Conservation (phyloP, 2,329 filamentous ascomycete genomes). For the Lecanoromycetidae sp. region DNA sequence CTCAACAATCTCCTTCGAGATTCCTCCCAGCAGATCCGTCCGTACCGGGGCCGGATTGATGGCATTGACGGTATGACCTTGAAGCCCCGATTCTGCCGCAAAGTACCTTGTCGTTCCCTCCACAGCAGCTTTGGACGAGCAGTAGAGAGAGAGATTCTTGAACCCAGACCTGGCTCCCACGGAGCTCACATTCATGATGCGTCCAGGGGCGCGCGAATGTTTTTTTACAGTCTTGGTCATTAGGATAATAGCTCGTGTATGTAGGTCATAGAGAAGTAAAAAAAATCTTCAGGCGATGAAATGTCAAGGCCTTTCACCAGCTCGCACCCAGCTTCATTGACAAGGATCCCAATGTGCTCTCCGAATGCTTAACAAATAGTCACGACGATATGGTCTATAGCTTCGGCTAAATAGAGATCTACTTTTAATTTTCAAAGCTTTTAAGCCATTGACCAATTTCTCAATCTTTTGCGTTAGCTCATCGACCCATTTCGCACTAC, state of each 20-base stretch:
- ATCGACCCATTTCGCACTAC: constrained; percentile 22
- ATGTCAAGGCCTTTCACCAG: constrained; percentile 29
- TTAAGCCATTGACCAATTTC: constrained; percentile 28
- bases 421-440: constrained; percentile 44
- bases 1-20: constrained; percentile 38
- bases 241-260: constrained; percentile 43
- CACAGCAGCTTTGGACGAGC: constrained; percentile 46
- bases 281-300: constrained; percentile 40
- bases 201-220: constrained; percentile 34
- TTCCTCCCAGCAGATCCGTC: constrained; percentile 45
- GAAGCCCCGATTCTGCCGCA: constrained; percentile 45
- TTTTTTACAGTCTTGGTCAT: constrained; percentile 43
- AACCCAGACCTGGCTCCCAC: constrained; percentile 40
- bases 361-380: constrained; percentile 18
- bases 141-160: constrained; percentile 39
- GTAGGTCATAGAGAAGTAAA: constrained; percentile 44
- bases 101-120: constrained; percentile 48
- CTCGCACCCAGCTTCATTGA: constrained; percentile 31
- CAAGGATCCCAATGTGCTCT: constrained; percentile 22
- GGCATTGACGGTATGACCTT: constrained; percentile 49
- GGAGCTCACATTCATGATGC: constrained; percentile 50
- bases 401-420: constrained; percentile 25
- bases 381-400: constrained; percentile 17
- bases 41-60: constrained; percentile 48
- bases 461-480: constrained; percentile 4